Conservation (phyloP, 78 protist species). For the Polysphondylium violaceum region DNA sequence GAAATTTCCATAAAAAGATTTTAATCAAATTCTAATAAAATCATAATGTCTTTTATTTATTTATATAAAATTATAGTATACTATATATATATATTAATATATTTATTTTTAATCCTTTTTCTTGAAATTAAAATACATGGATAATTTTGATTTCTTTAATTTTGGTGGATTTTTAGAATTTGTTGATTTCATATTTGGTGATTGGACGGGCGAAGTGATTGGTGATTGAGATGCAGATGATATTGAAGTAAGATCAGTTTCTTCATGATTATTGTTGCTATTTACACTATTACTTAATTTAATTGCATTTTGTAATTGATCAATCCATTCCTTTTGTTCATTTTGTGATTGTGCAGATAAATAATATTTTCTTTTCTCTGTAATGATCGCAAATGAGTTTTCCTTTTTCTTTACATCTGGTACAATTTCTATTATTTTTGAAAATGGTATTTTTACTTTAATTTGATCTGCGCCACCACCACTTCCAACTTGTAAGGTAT, state of each 20-base stretch:
- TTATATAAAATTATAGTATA: no score
- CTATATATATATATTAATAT: no score
- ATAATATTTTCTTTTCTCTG: constrained; percentile 46
- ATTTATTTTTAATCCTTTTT: no score
- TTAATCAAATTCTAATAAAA: no score
- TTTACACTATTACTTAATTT: not conserved
- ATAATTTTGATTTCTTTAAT: not conserved
- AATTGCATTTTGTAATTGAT: constrained; percentile 17
- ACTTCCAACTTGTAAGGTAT: not conserved
- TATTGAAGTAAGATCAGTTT: not conserved
- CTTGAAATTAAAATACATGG: no score
- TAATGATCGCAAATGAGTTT: constrained; percentile 6
- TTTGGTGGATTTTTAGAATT: constrained; percentile 1
- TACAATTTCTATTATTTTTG: constrained; percentile 9
- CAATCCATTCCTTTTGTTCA: constrained; percentile 51
- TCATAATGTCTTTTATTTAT: no score
- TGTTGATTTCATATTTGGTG: constrained; percentile 7
- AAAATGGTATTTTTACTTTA: constrained; percentile 4
- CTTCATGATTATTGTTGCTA: not conserved
- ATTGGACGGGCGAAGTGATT: not conserved
- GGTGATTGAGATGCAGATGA: constrained; percentile 3
- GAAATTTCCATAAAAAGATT: no score
- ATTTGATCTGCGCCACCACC: not conserved
- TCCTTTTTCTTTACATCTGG: constrained; percentile 35
- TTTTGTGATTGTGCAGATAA: constrained; percentile 7